Percentiles rank a stretch among this genome's conserved stretches.
phyloP scores from a whole-genome alignment of 2,329 filamentous ascomycete genomes.

The Fragosphaeria purpurea region DNA sequence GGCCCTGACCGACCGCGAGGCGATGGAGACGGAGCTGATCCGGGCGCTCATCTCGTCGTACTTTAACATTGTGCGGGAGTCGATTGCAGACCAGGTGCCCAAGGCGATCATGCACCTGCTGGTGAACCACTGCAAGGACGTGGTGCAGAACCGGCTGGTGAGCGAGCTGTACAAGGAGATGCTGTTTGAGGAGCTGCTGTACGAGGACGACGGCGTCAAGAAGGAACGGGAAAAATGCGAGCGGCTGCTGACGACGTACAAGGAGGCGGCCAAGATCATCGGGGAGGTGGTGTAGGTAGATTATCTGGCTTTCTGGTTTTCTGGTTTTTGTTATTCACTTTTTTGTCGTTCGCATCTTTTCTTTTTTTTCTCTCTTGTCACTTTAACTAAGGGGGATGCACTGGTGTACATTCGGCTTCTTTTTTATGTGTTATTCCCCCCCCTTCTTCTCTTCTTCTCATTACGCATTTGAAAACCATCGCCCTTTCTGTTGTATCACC shows the following conservation, averaged over 20 bases:
- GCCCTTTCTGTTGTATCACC: too few relatives aligned
- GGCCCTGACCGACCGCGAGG: constrained; percentile 87
- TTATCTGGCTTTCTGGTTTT: neutral
- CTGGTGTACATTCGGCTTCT: neutral
- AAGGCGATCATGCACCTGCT: constrained; percentile 98
- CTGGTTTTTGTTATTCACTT: neutral
- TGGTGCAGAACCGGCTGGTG: constrained; percentile 92
- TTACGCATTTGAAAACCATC: too few relatives aligned
- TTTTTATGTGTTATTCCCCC: neutral
- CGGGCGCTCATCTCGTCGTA: constrained; percentile 93
- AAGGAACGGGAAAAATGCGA: constrained; percentile 79
- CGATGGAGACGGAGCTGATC: constrained; percentile 95
- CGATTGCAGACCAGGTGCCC: constrained; percentile 96
- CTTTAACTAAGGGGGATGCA: too few relatives aligned
- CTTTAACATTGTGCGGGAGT: constrained; percentile 97
- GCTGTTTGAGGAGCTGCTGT: constrained; percentile 84
- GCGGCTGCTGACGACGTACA: constrained; percentile 87
- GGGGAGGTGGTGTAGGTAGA: constrained; percentile 73
- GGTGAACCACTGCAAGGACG: constrained; percentile 97
- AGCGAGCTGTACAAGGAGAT: constrained; percentile 90
- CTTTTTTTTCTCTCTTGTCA: neutral
- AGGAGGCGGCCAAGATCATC: constrained; percentile 95
- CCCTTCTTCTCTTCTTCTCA: too few relatives aligned
- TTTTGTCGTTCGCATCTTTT: neutral
- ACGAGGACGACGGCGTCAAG: constrained; percentile 96